A percentile compares a stretch with the other conserved stretches of the same genome.
Conservation (phyloP, 2,329 filamentous ascomycete genomes). For the Ceratocystis smalleyi region DNA sequence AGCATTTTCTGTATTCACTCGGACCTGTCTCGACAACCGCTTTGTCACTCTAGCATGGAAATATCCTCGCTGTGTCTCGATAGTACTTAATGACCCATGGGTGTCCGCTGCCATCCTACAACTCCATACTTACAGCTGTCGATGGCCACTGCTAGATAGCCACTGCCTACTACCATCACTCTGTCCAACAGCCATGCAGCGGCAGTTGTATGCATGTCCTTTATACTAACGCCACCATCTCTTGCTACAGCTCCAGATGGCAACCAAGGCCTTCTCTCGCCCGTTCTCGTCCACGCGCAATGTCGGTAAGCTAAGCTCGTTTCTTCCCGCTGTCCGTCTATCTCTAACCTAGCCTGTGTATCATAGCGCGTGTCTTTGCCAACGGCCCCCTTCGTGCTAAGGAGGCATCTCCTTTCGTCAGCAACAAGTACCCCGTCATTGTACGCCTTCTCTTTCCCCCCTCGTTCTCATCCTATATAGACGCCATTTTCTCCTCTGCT, state of each 20-base stretch:
- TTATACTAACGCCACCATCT: conserved; percentile 1
- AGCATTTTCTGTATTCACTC: background rate
- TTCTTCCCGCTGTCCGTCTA: background rate
- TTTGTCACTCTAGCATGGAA: background rate
- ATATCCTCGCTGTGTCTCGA: background rate
- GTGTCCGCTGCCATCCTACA: background rate
- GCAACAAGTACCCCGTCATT: conserved; percentile 86
- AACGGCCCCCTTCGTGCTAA: conserved; percentile 79
- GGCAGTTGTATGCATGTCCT: conserved; percentile 12
- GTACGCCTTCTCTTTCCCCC: conserved; percentile 36
- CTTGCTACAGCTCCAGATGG: conserved; percentile 8
- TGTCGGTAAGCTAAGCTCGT: conserved; percentile 41
- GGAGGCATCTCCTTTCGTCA: conserved; percentile 76
- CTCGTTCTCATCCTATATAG: background rate
- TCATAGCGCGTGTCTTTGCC: conserved; percentile 64
- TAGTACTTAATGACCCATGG: background rate
- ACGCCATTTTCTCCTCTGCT: background rate
- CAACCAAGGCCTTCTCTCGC: conserved; percentile 45
- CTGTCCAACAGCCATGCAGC: background rate
- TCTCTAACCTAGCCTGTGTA: background rate
- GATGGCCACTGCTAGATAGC: background rate
- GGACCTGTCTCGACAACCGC: background rate
- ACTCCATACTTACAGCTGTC: background rate
- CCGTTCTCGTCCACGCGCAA: conserved; percentile 77
- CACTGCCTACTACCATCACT: background rate